A percentile compares a stretch with the other conserved stretches of the same genome.
These are phyloP conservation scores for Irpex sp. DNA, from an alignment of 1,284 basidiomycete genomes.

Conservation along the genomic window DNA sequence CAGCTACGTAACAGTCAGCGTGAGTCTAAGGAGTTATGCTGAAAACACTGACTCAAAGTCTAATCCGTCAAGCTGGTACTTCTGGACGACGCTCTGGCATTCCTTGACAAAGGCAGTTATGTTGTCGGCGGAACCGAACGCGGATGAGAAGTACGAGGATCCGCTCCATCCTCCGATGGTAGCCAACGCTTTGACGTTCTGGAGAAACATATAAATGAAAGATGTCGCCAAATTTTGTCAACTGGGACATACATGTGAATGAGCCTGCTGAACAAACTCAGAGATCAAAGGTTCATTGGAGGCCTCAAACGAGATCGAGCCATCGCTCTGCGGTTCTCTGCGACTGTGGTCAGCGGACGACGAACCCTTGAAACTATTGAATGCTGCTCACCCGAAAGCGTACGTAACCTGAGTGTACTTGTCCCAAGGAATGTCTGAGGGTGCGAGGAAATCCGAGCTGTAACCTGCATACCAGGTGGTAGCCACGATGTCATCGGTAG, in stretches of 20 bases:
- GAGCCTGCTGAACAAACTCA: constrained; percentile 52
- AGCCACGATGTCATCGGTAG: constrained; percentile 32
- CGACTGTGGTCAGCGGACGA: constrained; percentile 27
- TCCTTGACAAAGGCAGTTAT: constrained; percentile 68
- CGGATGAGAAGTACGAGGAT: constrained; percentile 72
- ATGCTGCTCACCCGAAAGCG: constrained; percentile 51
- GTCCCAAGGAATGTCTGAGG: constrained; percentile 46
- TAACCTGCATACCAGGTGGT: constrained; percentile 60
- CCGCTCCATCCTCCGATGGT: constrained; percentile 77
- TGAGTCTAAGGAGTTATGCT: background rate
- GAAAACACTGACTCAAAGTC: constrained; percentile 72
- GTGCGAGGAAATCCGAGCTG: constrained; percentile 39
- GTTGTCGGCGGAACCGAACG: constrained; percentile 57
- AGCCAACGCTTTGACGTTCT: constrained; percentile 69
- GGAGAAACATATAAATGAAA: constrained; percentile 7
- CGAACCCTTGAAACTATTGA: constrained; percentile 38
- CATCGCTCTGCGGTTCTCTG: constrained; percentile 44
- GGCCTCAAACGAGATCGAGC: constrained; percentile 36
- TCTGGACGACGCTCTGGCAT: constrained; percentile 53
- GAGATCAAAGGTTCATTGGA: constrained; percentile 42
- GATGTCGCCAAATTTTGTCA: background rate
- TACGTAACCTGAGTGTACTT: constrained; percentile 56
- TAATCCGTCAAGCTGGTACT: constrained; percentile 76
- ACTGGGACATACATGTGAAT: constrained; percentile 41
- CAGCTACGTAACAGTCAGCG: constrained; percentile 51